Evolutionary conservation across 208 protist genomes (phyloP), one percentile per base, ranked within the genome.

Genomic region (Trypanosomatidae sp.): DNA sequence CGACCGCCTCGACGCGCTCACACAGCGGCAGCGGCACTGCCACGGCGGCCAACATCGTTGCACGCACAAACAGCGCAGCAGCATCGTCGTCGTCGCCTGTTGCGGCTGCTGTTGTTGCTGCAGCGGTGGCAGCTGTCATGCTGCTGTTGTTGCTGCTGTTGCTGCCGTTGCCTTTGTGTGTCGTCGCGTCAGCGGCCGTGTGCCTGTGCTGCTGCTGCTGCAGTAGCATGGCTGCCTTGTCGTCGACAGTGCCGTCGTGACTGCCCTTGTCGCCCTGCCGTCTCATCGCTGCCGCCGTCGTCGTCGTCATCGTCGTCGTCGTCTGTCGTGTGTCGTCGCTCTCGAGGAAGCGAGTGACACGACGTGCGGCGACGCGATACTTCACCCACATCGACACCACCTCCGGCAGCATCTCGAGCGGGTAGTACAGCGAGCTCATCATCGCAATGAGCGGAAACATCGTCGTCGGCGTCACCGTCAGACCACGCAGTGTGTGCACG

Each of bases 371-470:
- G 21, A 95, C 78, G 21, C 55, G 42, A 43, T 78, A 85, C 23
- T 90, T 62, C 6, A 73, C 66, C 0, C 87, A 5, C 0, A 43
- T 38, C 25, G 56, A 72, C 32, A 93, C 45, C 1, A 84, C 25
- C 11, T 64, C 38, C 0, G 91, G 81, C 3, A 94, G 41, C 64
- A 90, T 83, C 42, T 71, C 61, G 21, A 87, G 67, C 11, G 87
- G 90, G 16, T 74, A 79, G 11, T 67, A 58, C 10, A 95, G 56
- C 4, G 90, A 46, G 25, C 67, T 76, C 23, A 96, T 67, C 16
- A 96, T 58, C 5, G 71, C 19, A 8, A 96, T 57, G 3, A 79
- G 43, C 0, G 86, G 83, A 44, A 96, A 94, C 2, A 91, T 78
- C 13, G 83, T 69, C 6, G 62, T 45, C 1, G 88, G 63, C 4